phyloP scores from a whole-genome alignment of 1,139 yeast genomes.

The Hyphopichia khmerensis region DNA sequence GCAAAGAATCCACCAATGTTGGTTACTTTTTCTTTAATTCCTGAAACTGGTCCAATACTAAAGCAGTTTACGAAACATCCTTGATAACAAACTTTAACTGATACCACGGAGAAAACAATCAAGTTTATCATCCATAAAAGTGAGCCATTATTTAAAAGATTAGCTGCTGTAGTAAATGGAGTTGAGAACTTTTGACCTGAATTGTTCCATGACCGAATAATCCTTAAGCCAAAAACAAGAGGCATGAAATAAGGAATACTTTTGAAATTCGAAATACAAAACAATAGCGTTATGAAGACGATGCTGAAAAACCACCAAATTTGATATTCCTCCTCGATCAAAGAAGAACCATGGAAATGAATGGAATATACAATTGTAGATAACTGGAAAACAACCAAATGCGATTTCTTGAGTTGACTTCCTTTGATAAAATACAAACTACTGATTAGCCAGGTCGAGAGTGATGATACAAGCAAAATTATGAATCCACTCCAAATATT shows the following conservation, averaged over 20 bases:
- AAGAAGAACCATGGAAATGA: conserved; percentile 82
- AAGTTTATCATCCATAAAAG: conserved; percentile 52
- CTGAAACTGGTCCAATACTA: conserved; percentile 4
- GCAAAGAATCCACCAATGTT: conserved; percentile 28
- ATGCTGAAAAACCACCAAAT: conserved; percentile 85
- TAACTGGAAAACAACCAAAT: conserved; percentile 21
- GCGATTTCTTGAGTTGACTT: conserved; percentile 10
- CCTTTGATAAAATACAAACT: conserved; percentile 14
- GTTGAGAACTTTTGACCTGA: conserved; percentile 79
- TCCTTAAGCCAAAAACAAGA: conserved; percentile 47
- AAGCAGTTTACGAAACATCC: conserved; percentile 22
- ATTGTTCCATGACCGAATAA: conserved; percentile 83
- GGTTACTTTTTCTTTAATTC: conserved; percentile 9
- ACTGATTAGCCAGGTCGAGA: conserved; percentile 19
- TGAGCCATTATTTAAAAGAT: conserved; percentile 33
- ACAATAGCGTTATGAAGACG: conserved; percentile 16
- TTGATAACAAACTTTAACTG: conserved; percentile 25
- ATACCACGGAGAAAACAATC: conserved; percentile 33
- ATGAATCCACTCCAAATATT: conserved; percentile 51
- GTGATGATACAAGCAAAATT: conserved; percentile 27
- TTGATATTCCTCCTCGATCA: conserved; percentile 97
- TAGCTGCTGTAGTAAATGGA: conserved; percentile 45
- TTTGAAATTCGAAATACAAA: conserved; percentile 9
- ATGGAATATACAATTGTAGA: conserved; percentile 48
- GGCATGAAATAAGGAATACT: conserved; percentile 19